Percentiles rank a stretch among this genome's conserved stretches.
phyloP scores from a whole-genome alignment of 805 yeast genomes.

The Kuraishia piskuri region DNA sequence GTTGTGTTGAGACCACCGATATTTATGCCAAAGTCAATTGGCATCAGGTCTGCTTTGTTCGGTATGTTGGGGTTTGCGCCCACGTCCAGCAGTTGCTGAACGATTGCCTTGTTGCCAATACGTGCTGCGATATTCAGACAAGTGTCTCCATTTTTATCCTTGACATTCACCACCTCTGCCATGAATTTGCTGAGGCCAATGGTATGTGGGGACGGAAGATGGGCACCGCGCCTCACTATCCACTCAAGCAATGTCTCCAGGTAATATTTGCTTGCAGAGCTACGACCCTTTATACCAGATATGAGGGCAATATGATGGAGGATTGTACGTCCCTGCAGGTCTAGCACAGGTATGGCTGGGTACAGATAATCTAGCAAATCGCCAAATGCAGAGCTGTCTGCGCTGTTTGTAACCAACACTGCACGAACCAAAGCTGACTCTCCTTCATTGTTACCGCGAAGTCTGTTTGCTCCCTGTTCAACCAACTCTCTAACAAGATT shows the following conservation, averaged over 20 bases:
- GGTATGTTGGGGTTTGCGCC: slow-evolving; percentile 80
- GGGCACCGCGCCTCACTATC: slow-evolving; percentile 52
- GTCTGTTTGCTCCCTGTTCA: slow-evolving; percentile 55
- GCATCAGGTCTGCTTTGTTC: slow-evolving; percentile 81
- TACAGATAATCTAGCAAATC: slow-evolving; percentile 62
- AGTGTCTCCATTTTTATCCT: slow-evolving; percentile 91
- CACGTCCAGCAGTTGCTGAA: slow-evolving; percentile 71
- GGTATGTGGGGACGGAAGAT: slow-evolving; percentile 31
- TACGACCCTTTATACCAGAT: slow-evolving; percentile 68
- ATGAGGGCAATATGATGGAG: slow-evolving; percentile 81
- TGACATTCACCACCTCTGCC: slow-evolving; percentile 72
- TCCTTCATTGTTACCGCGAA: slow-evolving; percentile 71
- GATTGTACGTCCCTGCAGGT: slow-evolving; percentile 68
- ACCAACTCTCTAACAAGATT: slow-evolving; percentile 64
- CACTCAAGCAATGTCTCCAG: slow-evolving; percentile 66
- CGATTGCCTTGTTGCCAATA: slow-evolving; percentile 73
- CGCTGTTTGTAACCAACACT: slow-evolving; percentile 74
- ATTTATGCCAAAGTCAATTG: slow-evolving; percentile 76
- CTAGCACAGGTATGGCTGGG: slow-evolving; percentile 61
- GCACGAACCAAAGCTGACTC: slow-evolving; percentile 84
- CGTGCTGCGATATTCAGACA: slow-evolving; percentile 89
- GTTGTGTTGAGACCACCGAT: slow-evolving; percentile 13
- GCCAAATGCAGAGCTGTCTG: slow-evolving; percentile 69
- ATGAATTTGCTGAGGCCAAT: slow-evolving; percentile 50
- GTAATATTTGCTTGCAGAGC: slow-evolving; percentile 66